Evolutionary conservation across 2,329 filamentous ascomycete species (phyloP).

Genomic region (Calonectria pauciramosa): DNA sequence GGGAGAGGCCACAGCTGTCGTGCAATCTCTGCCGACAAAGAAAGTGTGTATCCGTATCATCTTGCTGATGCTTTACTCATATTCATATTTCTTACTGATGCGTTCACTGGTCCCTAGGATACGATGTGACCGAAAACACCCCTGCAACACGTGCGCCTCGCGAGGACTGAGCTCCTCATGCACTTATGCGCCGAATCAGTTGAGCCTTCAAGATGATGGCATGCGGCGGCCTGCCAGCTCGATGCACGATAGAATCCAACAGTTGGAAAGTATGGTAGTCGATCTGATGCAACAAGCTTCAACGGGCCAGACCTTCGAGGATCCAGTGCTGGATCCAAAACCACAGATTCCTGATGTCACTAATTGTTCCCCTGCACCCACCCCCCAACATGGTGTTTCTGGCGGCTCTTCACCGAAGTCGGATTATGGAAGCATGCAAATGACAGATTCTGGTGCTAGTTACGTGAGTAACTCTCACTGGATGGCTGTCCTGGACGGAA

Average conservation of each 20-base stretch:
- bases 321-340: background rate
- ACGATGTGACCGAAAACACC: constrained; percentile 22
- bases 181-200: background rate
- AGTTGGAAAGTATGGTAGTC: constrained; percentile 49
- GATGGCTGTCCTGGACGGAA: constrained; percentile 56
- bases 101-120: background rate
- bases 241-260: constrained; percentile 5
- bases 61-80: background rate
- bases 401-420: constrained; percentile 24
- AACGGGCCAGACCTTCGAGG: background rate
- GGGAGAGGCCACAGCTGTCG: constrained; percentile 19
- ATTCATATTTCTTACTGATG: background rate
- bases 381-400: background rate
- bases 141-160: constrained; percentile 13
- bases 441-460: constrained; percentile 38
- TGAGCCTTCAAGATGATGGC: background rate
- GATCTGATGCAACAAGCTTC: constrained; percentile 40
- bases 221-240: background rate
- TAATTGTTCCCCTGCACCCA: background rate
- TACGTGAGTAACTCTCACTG: constrained; percentile 57
- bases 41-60: constrained; percentile 6
- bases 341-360: background rate
- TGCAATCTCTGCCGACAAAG: constrained; percentile 20
- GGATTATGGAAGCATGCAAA: constrained; percentile 50
- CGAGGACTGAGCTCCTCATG: constrained; percentile 8